Percentiles rank a stretch among this genome's conserved stretches.
Evolutionary conservation across 805 yeast genomes (phyloP).

Genomic region (Blastobotrys chiropterorum): DNA sequence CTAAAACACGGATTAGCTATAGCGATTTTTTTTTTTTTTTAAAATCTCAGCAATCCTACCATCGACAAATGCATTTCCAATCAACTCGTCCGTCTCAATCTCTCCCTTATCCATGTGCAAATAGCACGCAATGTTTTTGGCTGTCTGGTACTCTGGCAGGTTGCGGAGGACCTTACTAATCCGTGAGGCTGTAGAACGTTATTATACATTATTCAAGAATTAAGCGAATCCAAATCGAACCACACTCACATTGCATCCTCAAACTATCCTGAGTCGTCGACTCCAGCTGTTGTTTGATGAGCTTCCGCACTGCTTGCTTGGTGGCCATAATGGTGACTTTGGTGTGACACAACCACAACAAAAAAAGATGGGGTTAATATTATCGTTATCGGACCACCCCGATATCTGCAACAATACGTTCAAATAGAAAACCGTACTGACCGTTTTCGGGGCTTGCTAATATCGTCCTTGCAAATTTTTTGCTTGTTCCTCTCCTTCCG

Average conservation of each 20-base stretch:
- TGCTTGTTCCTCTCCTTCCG: background rate
- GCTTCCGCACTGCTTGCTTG: slow-evolving; percentile 13
- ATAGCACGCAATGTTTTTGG: slow-evolving; percentile 55
- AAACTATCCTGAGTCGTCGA: background rate
- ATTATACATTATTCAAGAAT: slow-evolving; percentile 2
- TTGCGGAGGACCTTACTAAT: slow-evolving; percentile 17
- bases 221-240: background rate
- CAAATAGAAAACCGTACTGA: background rate
- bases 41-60: slow-evolving; percentile 47
- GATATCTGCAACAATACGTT: background rate
- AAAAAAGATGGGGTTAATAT: background rate
- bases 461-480: background rate
- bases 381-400: background rate
- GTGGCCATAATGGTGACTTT: background rate
- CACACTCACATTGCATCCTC: background rate
- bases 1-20: slow-evolving; percentile 3
- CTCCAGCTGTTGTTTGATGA: slow-evolving; percentile 6
- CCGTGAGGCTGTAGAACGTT: background rate
- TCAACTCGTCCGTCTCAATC: slow-evolving; percentile 51
- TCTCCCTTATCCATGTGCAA: slow-evolving; percentile 75
- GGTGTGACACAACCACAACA: background rate
- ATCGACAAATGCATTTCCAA: slow-evolving; percentile 44
- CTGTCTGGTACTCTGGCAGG: slow-evolving; percentile 36
- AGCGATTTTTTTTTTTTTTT: slow-evolving; percentile 10
- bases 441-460: background rate